These are phyloP conservation scores for Cicer yamashitae DNA, from an alignment of 306 rosid species.

Conservation along the genomic window DNA sequence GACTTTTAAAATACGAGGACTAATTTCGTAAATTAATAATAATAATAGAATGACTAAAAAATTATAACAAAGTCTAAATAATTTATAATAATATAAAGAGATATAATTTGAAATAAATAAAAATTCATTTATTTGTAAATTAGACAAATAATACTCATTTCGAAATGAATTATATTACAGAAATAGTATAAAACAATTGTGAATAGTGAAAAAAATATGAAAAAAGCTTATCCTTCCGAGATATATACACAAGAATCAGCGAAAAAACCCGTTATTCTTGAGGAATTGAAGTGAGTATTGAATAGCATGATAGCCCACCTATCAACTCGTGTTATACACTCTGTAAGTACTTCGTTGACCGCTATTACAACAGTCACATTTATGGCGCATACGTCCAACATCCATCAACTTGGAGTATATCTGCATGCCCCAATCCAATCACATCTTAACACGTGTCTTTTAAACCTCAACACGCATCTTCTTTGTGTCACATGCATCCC, in stretches of 20 bases:
- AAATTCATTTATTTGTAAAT: no score
- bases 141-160: no score
- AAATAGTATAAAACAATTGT: no score
- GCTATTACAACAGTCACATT: constrained; percentile 32
- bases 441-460: constrained; percentile 30
- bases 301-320: constrained; percentile 31
- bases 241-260: constrained; percentile 21
- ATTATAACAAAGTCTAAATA: no score
- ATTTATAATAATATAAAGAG: no score
- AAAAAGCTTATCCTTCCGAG: not conserved
- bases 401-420: constrained; percentile 33
- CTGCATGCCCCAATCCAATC: constrained; percentile 27
- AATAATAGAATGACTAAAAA: no score
- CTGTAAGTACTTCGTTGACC: constrained; percentile 34
- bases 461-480: constrained; percentile 34
- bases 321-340: constrained; percentile 28
- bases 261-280: constrained; percentile 43
- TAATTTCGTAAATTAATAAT: no score
- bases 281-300: constrained; percentile 33
- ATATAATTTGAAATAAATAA: no score
- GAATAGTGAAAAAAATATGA: no score
- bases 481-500: constrained; percentile 36
- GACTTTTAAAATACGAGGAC: no score
- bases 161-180: no score
- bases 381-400: constrained; percentile 47